A percentile compares a stretch with the other conserved stretches of the same genome.
Conservation (phyloP, 2,329 filamentous ascomycete genomes). For the Daldinia sp. region DNA sequence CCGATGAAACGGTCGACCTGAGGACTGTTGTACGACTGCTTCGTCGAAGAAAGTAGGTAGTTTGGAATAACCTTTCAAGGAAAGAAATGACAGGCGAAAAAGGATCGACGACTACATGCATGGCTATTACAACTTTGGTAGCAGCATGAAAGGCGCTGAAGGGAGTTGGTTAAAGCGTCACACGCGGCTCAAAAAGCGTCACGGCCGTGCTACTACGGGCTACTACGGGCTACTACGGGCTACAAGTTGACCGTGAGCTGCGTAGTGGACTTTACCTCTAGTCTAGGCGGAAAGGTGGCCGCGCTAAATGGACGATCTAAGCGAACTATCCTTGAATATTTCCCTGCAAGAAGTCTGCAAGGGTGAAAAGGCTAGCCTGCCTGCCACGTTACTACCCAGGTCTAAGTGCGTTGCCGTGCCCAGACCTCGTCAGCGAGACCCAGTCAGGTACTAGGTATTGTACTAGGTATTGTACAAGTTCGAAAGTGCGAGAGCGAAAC, state of each 20-base stretch:
- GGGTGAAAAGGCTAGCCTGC: not conserved
- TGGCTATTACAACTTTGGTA: not conserved
- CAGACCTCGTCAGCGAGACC: constrained; percentile 5
- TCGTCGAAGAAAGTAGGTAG: not conserved
- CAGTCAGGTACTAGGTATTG: not conserved
- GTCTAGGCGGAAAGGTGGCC: constrained; percentile 15
- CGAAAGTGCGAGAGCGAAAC: not conserved
- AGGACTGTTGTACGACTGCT: not conserved
- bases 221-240: too few species aligned
- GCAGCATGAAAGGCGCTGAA: constrained; percentile 16
- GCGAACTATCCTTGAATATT: constrained; percentile 23
- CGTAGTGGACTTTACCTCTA: constrained; percentile 5
- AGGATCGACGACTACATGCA: not conserved
- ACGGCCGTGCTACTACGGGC: too few species aligned
- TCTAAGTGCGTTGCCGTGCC: not conserved
- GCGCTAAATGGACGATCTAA: constrained; percentile 28
- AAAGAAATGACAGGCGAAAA: not conserved
- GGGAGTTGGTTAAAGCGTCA: constrained; percentile 20
- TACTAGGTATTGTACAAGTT: not conserved
- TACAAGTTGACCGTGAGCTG: not conserved
- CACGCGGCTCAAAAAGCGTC: constrained; percentile 28
- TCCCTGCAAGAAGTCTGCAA: constrained; percentile 14
- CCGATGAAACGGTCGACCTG: not conserved
- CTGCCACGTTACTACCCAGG: constrained; percentile 25
- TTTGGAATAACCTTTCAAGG: not conserved